Evolutionary conservation across 345 rosid species (phyloP).

Genomic region (Bretschneidera sinensis): DNA sequence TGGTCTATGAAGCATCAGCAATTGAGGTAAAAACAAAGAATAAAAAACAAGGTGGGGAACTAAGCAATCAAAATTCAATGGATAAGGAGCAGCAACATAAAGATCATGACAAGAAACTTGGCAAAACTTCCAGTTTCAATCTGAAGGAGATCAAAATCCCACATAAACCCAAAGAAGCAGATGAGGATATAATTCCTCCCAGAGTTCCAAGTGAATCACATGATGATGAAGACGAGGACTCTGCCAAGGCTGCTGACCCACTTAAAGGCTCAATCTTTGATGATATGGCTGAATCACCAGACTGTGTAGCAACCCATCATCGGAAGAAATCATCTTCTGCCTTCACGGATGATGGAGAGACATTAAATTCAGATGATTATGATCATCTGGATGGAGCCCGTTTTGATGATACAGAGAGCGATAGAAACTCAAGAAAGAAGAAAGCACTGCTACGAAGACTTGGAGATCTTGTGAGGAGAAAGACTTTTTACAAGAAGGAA

Average conservation of each 20-base stretch:
- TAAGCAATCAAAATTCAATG: constrained; percentile 22
- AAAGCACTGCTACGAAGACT: constrained; percentile 67
- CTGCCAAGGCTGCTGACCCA: constrained; percentile 30
- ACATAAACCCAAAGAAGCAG: constrained; percentile 31
- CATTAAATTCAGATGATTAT: constrained; percentile 39
- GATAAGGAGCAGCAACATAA: constrained; percentile 30
- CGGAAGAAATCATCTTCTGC: constrained; percentile 36
- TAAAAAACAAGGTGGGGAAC: constrained; percentile 16
- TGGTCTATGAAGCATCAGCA: constrained; percentile 36
- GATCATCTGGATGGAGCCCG: constrained; percentile 41
- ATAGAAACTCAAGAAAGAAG: constrained; percentile 54
- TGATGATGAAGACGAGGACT: constrained; percentile 18
- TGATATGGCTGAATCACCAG: constrained; percentile 42
- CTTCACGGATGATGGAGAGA: constrained; percentile 38
- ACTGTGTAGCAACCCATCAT: constrained; percentile 24
- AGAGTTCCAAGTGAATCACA: constrained; percentile 1
- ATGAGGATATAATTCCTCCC: constrained; percentile 29
- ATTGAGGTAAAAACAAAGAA: constrained; percentile 15
- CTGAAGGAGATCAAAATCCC: constrained; percentile 47
- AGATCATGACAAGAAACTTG: constrained; percentile 30
- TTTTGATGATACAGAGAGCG: constrained; percentile 50
- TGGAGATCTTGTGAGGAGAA: constrained; percentile 56
- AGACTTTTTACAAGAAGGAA: constrained; percentile 19
- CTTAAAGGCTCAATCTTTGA: constrained; percentile 80
- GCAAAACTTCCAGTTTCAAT: constrained; percentile 44